phyloP scores from a whole-genome alignment of 1,139 yeast species.

The Debaryomyces fabryi region DNA sequence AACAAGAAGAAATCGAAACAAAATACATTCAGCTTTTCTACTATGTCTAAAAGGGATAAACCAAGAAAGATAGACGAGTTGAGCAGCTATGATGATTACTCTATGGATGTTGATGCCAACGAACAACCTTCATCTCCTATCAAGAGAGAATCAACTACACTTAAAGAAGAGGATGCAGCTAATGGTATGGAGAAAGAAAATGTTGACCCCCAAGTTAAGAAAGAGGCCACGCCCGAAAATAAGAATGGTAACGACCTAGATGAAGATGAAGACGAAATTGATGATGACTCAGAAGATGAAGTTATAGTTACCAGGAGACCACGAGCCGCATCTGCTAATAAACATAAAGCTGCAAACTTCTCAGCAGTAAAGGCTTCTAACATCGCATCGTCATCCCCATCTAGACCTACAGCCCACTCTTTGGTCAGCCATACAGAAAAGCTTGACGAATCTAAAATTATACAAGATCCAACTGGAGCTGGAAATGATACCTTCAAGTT shows the following conservation, averaged over 20 bases:
- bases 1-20: slow-evolving; percentile 18
- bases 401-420: slow-evolving; percentile 21
- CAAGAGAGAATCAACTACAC: slow-evolving; percentile 20
- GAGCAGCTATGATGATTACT: slow-evolving; percentile 17
- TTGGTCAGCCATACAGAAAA: slow-evolving; percentile 42
- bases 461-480: slow-evolving; percentile 39
- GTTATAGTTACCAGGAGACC: slow-evolving; percentile 51
- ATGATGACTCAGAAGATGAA: slow-evolving; percentile 55
- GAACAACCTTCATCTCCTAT: slow-evolving; percentile 39
- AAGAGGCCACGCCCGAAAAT: neutral
- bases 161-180: slow-evolving; percentile 12
- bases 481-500: slow-evolving; percentile 55
- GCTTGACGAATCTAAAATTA: slow-evolving; percentile 45
- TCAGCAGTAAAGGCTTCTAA: slow-evolving; percentile 26
- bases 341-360: slow-evolving; percentile 21
- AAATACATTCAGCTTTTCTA: slow-evolving; percentile 30
- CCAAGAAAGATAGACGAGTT: slow-evolving; percentile 14
- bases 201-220: slow-evolving; percentile 4
- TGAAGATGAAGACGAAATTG: slow-evolving; percentile 20
- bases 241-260: slow-evolving; percentile 8
- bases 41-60: slow-evolving; percentile 24
- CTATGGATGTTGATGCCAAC: slow-evolving; percentile 20
- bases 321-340: slow-evolving; percentile 38
- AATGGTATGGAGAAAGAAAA: slow-evolving; percentile 19
- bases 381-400: slow-evolving; percentile 27